Evolutionary conservation across 176 grass and related monocot species (phyloP), one percentile per base, ranked within the genome.

Genomic region (Melocanna baccifera): DNA sequence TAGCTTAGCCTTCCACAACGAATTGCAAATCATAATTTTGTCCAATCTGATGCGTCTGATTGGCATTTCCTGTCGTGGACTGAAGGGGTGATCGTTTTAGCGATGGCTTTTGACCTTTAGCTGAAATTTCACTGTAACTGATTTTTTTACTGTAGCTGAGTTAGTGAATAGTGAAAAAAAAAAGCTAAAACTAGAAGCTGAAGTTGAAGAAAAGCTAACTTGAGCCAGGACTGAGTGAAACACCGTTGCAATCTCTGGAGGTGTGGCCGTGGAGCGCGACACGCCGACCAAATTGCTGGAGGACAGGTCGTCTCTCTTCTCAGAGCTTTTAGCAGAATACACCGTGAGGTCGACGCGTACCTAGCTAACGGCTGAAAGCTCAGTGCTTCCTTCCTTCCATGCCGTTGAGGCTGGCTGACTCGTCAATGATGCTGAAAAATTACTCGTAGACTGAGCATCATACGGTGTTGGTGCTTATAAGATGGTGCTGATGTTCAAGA

Each of bases 301-400:
- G 77, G 62, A 93, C 80, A 90, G 71, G 80, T 85, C 85, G 10
- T 94, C 95, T 30, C 71, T 94, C 15, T 97, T 97, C 62, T 77
- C 92, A 2, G 89, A 97, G 89, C 95, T 97, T 18, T 90, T 97
- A 12, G 77, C 83, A 4, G 89, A 97, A 75, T 91, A 94, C 75
- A 91, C 79, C 9, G 90, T 84, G 80, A 88, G 89, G 40, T 93
- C 91, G 20, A 86, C 77, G 80, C 88, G 83, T 76, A 85, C 63
- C 76, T 86, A 81, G 80, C 25, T 7, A 53, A 53, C 6, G 70
- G 15, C 22, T 1, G 75, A 83, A 48, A 76, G 37, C 12, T 48
- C 41, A 30, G 36, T 51, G 69, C 59, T 56, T 56, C 20, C 52
- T 22, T 56, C 19, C 20, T 22, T 22, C 52, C 19, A 56, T 22